Conservation (phyloP, 2,329 filamentous ascomycete species). For the Sporothrix dimorphospora region DNA sequence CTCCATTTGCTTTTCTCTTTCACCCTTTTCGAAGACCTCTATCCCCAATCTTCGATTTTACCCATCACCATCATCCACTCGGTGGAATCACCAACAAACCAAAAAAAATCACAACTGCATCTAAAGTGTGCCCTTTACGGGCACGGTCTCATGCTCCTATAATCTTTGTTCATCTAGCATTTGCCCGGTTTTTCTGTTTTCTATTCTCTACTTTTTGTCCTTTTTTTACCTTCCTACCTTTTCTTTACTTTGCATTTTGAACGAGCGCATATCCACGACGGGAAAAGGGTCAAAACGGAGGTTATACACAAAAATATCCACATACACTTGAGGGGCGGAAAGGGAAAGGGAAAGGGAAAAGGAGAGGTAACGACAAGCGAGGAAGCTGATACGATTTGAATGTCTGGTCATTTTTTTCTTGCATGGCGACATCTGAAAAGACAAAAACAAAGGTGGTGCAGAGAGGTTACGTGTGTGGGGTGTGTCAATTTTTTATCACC, state of each 20-base stretch:
- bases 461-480: background rate
- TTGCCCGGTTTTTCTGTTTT: constrained; percentile 21
- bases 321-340: background rate
- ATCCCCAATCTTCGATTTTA: background rate
- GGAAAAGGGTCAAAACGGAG: background rate
- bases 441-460: background rate
- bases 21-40: background rate
- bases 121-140: background rate
- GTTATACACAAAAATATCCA: constrained; percentile 18
- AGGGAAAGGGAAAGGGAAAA: background rate
- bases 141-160: background rate
- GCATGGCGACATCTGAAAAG: constrained; percentile 2
- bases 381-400: background rate
- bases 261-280: constrained; percentile 2
- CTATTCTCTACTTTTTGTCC: background rate
- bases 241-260: constrained; percentile 12
- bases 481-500: constrained; percentile 22
- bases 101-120: background rate
- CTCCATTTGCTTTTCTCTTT: background rate
- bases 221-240: background rate
- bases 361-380: background rate
- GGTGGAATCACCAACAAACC: background rate
- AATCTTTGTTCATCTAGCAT: constrained; percentile 22
- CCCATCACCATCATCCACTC: background rate
- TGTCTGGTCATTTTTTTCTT: constrained; percentile 10